Percentiles rank a stretch among this genome's conserved stretches.
Conservation (phyloP, 768 basidiomycete species). For the Holtermanniella nyarrowii region DNA sequence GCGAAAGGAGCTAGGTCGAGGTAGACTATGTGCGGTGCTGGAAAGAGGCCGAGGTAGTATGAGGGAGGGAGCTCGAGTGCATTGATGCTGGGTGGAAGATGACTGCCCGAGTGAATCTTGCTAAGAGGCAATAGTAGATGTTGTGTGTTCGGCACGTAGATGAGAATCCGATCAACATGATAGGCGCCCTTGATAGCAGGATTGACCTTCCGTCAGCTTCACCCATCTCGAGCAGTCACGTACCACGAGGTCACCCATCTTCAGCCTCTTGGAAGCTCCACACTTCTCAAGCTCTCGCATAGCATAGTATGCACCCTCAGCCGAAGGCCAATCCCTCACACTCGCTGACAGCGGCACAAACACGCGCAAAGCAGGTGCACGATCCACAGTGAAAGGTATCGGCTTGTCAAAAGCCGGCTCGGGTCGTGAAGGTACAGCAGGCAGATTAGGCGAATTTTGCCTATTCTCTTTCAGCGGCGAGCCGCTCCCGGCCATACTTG, state of each 20-base stretch:
- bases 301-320: constrained; percentile 28
- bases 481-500: constrained; percentile 4
- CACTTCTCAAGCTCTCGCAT: constrained; percentile 36
- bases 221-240: constrained; percentile 2
- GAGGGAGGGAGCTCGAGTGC: constrained; percentile 37
- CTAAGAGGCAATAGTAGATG: constrained; percentile 36
- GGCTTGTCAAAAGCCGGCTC: constrained; percentile 38
- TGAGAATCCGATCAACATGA: constrained; percentile 27
- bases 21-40: constrained; percentile 32
- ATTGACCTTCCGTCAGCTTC: constrained; percentile 22
- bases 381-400: constrained; percentile 25
- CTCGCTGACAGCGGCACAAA: constrained; percentile 34
- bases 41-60: constrained; percentile 37
- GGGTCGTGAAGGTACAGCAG: constrained; percentile 7
- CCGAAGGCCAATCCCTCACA: constrained; percentile 34
- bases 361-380: constrained; percentile 33
- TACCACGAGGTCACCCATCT: constrained; percentile 33
- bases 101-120: constrained; percentile 24
- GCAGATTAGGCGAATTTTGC: neutral
- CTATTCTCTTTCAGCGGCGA: neutral
- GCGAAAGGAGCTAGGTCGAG: constrained; percentile 37
- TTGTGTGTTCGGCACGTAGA: constrained; percentile 32
- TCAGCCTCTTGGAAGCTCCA: constrained; percentile 29
- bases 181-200: constrained; percentile 29
- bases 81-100: constrained; percentile 36